These are phyloP conservation scores for Candida anutae DNA, from an alignment of 1,139 yeast species.

Conservation along the genomic window DNA sequence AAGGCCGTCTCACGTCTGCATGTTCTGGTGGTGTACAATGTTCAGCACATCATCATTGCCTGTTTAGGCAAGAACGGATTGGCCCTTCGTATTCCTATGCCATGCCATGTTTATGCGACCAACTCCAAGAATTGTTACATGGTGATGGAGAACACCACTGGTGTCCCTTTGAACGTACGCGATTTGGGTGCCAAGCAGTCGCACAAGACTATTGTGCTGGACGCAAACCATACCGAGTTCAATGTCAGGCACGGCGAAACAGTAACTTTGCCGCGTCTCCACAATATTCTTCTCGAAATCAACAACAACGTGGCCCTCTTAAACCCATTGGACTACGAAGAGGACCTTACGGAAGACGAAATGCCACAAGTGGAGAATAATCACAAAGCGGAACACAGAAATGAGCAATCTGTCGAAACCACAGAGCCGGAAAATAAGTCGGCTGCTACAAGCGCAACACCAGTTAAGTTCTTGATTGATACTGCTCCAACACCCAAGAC, in stretches of 20 bases:
- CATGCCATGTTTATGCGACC: slow-evolving; percentile 28
- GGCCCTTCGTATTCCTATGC: slow-evolving; percentile 50
- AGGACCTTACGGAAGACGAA: slow-evolving; percentile 37
- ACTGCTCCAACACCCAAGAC: slow-evolving; percentile 6
- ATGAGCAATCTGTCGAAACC: neutral
- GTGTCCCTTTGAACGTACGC: slow-evolving; percentile 12
- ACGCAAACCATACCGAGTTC: slow-evolving; percentile 47
- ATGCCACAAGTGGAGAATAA: slow-evolving; percentile 15
- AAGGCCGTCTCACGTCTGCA: slow-evolving; percentile 67
- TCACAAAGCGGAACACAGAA: neutral
- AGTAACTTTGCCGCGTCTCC: slow-evolving; percentile 45
- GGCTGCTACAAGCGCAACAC: slow-evolving; percentile 1
- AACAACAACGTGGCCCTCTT: slow-evolving; percentile 52
- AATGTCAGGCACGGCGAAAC: slow-evolving; percentile 47
- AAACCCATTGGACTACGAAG: slow-evolving; percentile 40
- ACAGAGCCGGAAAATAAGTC: neutral
- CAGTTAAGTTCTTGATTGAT: slow-evolving; percentile 4
- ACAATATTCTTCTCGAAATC: slow-evolving; percentile 54
- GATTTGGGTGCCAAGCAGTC: slow-evolving; percentile 8
- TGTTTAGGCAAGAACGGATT: slow-evolving; percentile 72
- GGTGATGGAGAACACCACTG: slow-evolving; percentile 22
- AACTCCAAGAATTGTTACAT: slow-evolving; percentile 21
- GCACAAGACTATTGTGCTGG: slow-evolving; percentile 34
- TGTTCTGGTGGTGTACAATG: slow-evolving; percentile 26
- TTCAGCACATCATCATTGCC: slow-evolving; percentile 27